These are phyloP conservation scores for Phytophthora sp. DNA, from an alignment of 352 stramenopile genomes.

Conservation along the genomic window DNA sequence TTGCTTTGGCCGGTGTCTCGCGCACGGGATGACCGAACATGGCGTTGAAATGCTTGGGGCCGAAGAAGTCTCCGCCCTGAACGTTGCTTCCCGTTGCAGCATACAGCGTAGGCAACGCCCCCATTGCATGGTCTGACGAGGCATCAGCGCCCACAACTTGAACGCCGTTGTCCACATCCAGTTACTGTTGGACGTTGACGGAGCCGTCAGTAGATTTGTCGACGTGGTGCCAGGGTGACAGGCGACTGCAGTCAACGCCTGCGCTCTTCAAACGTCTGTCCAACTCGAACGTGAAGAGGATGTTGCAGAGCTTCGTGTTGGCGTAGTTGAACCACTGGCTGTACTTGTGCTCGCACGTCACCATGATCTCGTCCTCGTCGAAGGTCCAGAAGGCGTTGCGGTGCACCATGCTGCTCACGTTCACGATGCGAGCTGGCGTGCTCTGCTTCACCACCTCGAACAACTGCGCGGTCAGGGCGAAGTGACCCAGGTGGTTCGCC, in stretches of 20 bases:
- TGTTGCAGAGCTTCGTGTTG: conserved; percentile 62
- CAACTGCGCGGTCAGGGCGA: conserved; percentile 51
- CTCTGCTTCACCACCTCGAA: conserved; percentile 43
- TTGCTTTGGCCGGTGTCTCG: conserved; percentile 33
- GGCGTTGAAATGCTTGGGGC: conserved; percentile 39
- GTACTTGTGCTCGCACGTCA: conserved; percentile 28
- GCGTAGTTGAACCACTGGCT: conserved; percentile 48
- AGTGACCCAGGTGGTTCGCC: conserved; percentile 70
- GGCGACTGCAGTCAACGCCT: conserved; percentile 27
- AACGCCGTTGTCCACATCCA: conserved; percentile 33
- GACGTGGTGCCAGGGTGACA: conserved; percentile 47
- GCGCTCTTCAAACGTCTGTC: conserved; percentile 36
- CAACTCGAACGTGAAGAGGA: conserved; percentile 62
- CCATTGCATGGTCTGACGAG: conserved; percentile 38
- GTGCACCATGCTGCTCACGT: conserved; percentile 51
- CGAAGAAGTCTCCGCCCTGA: conserved; percentile 31
- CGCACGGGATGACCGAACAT: conserved; percentile 42
- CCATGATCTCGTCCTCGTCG: conserved; percentile 31
- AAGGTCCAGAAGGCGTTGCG: conserved; percentile 29
- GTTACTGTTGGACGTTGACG: conserved; percentile 28
- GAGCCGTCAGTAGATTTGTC: conserved; percentile 41
- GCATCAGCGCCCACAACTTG: conserved; percentile 28
- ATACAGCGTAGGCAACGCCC: conserved; percentile 52
- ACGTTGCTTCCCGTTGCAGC: conserved; percentile 35
- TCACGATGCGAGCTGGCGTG: conserved; percentile 42